Evolutionary conservation across 257 asterid species (phyloP), one percentile per base, ranked within the genome.

Genomic region (Coffea canephora): DNA sequence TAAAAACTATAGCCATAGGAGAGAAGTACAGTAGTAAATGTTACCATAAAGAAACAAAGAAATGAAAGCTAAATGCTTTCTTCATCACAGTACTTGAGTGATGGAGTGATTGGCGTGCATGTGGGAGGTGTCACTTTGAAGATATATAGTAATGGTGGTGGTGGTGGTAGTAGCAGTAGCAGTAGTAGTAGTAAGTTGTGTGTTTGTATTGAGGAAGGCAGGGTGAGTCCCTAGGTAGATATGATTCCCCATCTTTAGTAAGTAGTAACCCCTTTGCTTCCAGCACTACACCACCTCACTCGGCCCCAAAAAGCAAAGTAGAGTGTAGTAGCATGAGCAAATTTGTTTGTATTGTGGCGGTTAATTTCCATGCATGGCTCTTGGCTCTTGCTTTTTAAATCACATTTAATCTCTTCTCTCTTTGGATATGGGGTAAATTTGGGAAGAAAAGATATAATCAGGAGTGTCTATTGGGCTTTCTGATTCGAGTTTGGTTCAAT

Each of bases 231-330:
- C 81, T 12, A 78, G n/a, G 76, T 41, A n/a, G 81, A 78, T 78
- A 78, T 69, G 81, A 78, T 78, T 78, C 81, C 75, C 81, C 39
- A 54, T 69, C 81, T 78, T 39, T 78, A 14, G 81, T 25, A 39
- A 39, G 34, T 31, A 31, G 34, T 31, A 78, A 69, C 65, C 65
- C n/a, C 43, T 62, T 77, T 31, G 74, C 74, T 65, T 77, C 73
- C 64, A 3, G 9, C 64, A n/a, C 2, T 46, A 45, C 19, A 45
- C 79, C 59, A 64, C 73, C 73, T 62, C 72, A 19, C 9, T 31
- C 45, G 12, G 6, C 36, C 36, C 27, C 43, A 27, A 1, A 27
- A 1, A 31, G 39, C 16, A 65, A 27, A 23, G 3, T 14, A 14
- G 3, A 3, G 41, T 39, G 1, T 39, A 39, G 5, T 39, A 39